phyloP scores from a whole-genome alignment of 2,329 filamentous ascomycete species.

The Dactylellina drechsleri region DNA sequence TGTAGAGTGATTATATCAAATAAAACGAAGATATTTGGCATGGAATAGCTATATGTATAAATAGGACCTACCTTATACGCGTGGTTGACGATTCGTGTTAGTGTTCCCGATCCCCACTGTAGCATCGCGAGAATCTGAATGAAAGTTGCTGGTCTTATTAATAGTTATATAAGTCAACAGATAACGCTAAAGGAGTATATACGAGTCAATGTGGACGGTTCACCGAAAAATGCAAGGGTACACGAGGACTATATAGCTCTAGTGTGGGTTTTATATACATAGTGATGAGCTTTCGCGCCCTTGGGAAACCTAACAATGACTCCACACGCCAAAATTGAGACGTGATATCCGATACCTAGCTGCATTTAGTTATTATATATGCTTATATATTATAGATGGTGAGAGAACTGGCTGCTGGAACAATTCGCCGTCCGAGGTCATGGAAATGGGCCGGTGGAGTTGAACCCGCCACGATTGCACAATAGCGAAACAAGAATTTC shows the following conservation, averaged over 20 bases:
- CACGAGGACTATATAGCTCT: too few relatives aligned
- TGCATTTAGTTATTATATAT: conserved; percentile 48
- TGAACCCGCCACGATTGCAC: conserved; percentile 45
- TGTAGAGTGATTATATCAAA: too few relatives aligned
- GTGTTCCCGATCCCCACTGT: too few relatives aligned
- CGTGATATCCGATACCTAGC: conserved; percentile 36
- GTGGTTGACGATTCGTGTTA: too few relatives aligned
- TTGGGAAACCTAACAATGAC: conserved; percentile 15
- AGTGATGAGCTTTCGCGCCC: background rate
- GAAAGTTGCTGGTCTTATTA: background rate
- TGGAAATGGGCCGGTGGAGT: conserved; percentile 47
- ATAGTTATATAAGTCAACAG: background rate
- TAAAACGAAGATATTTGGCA: too few relatives aligned
- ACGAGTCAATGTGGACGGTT: conserved; percentile 41
- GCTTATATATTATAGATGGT: conserved; percentile 45
- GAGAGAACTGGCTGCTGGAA: conserved; percentile 52
- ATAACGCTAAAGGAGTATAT: conserved; percentile 8
- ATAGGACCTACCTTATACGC: too few relatives aligned
- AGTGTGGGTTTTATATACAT: too few relatives aligned
- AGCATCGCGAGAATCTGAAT: too few relatives aligned
- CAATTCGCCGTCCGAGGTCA: conserved; percentile 46
- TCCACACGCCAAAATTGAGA: conserved; percentile 21
- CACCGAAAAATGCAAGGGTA: conserved; percentile 34
- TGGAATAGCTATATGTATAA: too few relatives aligned
- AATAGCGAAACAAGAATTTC: conserved; percentile 29